These are phyloP conservation scores for Eucommia ulmoides DNA, from an alignment of 257 asterid species.

Conservation along the genomic window DNA sequence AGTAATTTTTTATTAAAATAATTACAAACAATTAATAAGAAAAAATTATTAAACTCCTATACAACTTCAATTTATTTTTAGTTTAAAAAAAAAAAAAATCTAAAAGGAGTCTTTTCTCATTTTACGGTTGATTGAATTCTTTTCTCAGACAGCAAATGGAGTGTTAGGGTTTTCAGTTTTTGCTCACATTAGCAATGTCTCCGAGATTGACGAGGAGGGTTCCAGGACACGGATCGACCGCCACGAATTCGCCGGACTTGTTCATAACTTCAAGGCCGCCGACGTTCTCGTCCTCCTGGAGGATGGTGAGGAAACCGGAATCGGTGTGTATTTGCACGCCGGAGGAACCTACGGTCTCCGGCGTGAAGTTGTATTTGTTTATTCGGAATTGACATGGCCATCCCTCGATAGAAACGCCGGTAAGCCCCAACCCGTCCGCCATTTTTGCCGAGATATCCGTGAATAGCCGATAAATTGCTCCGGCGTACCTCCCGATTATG, in stretches of 20 bases:
- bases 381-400: slow-evolving; percentile 66
- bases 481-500: slow-evolving; percentile 33
- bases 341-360: slow-evolving; percentile 29
- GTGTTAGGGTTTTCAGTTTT: too few species aligned
- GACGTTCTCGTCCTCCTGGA: slow-evolving; percentile 54
- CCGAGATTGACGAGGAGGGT: slow-evolving; percentile 58
- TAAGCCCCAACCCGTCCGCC: slow-evolving; percentile 35
- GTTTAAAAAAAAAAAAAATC: too few species aligned
- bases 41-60: too few species aligned
- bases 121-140: too few species aligned
- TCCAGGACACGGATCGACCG: slow-evolving; percentile 48
- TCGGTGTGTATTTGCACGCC: slow-evolving; percentile 69
- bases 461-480: slow-evolving; percentile 35
- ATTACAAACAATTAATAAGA: too few species aligned
- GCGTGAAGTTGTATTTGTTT: slow-evolving; percentile 45
- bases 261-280: slow-evolving; percentile 65
- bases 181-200: slow-evolving; percentile 45
- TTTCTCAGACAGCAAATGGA: too few species aligned
- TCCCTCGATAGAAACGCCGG: slow-evolving; percentile 21
- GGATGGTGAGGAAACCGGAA: slow-evolving; percentile 50
- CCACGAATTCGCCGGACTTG: slow-evolving; percentile 34
- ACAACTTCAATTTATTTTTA: too few species aligned
- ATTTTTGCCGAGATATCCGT: slow-evolving; percentile 29
- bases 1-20: too few species aligned
- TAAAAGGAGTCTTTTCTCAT: too few species aligned